phyloP scores from a whole-genome alignment of 2,329 filamentous ascomycete genomes.

The Whalleya microplaca region DNA sequence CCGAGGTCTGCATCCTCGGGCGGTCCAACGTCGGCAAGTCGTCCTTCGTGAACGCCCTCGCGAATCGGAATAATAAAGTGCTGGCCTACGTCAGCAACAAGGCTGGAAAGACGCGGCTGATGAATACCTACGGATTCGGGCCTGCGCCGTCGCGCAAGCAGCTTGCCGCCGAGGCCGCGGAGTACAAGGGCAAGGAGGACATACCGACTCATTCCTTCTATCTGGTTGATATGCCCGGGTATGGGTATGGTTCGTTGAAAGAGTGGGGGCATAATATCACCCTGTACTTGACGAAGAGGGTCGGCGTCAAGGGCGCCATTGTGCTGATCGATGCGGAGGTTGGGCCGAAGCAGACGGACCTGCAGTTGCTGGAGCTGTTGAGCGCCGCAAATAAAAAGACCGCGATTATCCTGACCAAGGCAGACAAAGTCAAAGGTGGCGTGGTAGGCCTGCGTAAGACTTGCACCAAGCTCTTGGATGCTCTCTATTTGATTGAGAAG shows the following conservation, averaged over 20 bases:
- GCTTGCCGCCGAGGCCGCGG: constrained; percentile 26
- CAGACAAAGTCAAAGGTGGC: constrained; percentile 50
- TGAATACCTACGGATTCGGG: constrained; percentile 62
- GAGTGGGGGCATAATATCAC: constrained; percentile 58
- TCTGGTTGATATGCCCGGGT: constrained; percentile 56
- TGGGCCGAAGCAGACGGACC: constrained; percentile 53
- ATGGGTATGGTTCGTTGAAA: constrained; percentile 49
- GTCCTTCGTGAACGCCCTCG: constrained; percentile 82
- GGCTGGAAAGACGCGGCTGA: constrained; percentile 57
- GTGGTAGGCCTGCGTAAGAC: constrained; percentile 31
- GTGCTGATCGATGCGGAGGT: constrained; percentile 58
- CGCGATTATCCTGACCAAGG: constrained; percentile 59
- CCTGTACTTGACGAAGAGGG: constrained; percentile 53
- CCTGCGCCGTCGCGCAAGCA: constrained; percentile 36
- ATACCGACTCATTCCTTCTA: constrained; percentile 52
- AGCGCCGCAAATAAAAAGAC: constrained; percentile 49
- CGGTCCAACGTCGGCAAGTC: constrained; percentile 92
- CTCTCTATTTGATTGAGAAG: constrained; percentile 26
- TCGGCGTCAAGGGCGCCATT: constrained; percentile 54
- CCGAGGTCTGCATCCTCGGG: constrained; percentile 76
- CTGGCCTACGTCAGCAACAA: constrained; percentile 54
- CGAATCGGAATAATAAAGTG: constrained; percentile 56
- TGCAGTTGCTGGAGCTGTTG: constrained; percentile 51
- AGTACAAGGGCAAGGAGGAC: constrained; percentile 38
- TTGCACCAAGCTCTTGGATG: constrained; percentile 35